These are phyloP conservation scores for Mycena albidolilacea DNA, from an alignment of 768 basidiomycete genomes.

Conservation along the genomic window DNA sequence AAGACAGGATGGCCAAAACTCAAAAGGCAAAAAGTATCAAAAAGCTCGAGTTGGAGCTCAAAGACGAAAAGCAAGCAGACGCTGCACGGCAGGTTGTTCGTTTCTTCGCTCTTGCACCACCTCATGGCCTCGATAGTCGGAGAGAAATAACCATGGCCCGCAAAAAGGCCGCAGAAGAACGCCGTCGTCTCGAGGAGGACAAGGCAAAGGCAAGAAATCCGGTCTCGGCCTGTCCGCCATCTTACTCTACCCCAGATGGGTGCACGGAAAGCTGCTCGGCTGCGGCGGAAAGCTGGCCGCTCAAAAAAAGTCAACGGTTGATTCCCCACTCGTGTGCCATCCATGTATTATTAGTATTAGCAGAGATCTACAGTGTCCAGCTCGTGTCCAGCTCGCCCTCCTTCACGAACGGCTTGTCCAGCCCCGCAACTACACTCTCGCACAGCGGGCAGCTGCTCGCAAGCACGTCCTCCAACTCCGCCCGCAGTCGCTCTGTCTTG, in stretches of 20 bases:
- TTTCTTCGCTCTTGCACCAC: background rate
- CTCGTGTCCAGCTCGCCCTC: conserved; percentile 84
- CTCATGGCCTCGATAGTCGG: conserved; percentile 58
- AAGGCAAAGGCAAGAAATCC: conserved; percentile 66
- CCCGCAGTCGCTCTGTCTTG: conserved; percentile 80
- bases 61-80: conserved; percentile 83
- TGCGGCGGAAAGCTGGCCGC: conserved; percentile 80
- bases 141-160: conserved; percentile 79
- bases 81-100: conserved; percentile 63
- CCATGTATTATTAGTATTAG: conserved; percentile 20
- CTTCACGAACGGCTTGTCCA: conserved; percentile 90
- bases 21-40: conserved; percentile 79
- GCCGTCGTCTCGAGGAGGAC: conserved; percentile 74
- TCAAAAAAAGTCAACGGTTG: conserved; percentile 87
- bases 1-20: conserved; percentile 78
- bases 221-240: conserved; percentile 22
- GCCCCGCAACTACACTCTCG: conserved; percentile 86
- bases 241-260: conserved; percentile 73
- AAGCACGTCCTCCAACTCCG: conserved; percentile 91
- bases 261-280: conserved; percentile 80
- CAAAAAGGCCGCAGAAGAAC: conserved; percentile 81
- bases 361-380: conserved; percentile 74
- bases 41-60: conserved; percentile 80
- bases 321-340: conserved; percentile 36
- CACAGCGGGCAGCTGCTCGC: conserved; percentile 94